Percentiles rank a stretch among this genome's conserved stretches.
These are phyloP conservation scores for Cercophora sp. DNA, from an alignment of 495 filamentous ascomycete species.

Conservation along the genomic window DNA sequence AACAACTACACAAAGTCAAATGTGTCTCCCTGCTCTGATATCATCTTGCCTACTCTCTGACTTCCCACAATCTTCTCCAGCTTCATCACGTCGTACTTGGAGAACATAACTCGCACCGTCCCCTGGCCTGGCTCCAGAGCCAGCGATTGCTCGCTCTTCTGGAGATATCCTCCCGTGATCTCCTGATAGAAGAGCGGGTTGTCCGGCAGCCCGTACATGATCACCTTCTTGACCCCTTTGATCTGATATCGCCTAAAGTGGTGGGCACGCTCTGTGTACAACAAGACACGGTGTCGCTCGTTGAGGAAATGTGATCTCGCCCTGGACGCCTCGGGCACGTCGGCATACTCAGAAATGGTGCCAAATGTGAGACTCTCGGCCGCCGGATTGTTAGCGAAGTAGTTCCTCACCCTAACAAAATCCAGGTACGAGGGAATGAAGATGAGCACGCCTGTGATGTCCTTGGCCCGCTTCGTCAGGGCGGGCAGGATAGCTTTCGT, in stretches of 20 bases:
- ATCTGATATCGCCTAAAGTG: conserved; percentile 85
- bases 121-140: conserved; percentile 46
- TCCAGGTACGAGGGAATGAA: conserved; percentile 92
- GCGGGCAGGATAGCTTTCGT: conserved; percentile 70
- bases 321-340: conserved; percentile 68
- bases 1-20: conserved; percentile 66
- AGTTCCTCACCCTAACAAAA: conserved; percentile 88
- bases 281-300: conserved; percentile 73
- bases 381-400: conserved; percentile 69
- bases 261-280: conserved; percentile 91
- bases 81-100: conserved; percentile 81
- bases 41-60: conserved; percentile 68
- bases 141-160: conserved; percentile 51
- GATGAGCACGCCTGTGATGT: conserved; percentile 61
- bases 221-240: conserved; percentile 69
- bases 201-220: conserved; percentile 86
- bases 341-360: conserved; percentile 81
- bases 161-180: conserved; percentile 68
- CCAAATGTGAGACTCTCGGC: conserved; percentile 74
- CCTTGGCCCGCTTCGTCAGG: conserved; percentile 56
- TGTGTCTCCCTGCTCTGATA: conserved; percentile 75
- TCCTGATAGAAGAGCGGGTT: conserved; percentile 87
- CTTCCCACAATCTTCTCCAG: conserved; percentile 86
- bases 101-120: conserved; percentile 71
- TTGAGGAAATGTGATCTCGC: conserved; percentile 82